Base-by-base conservation (phyloP, 352 stramenopile genomes). In the Phytophthora boehmeriae region DNA sequence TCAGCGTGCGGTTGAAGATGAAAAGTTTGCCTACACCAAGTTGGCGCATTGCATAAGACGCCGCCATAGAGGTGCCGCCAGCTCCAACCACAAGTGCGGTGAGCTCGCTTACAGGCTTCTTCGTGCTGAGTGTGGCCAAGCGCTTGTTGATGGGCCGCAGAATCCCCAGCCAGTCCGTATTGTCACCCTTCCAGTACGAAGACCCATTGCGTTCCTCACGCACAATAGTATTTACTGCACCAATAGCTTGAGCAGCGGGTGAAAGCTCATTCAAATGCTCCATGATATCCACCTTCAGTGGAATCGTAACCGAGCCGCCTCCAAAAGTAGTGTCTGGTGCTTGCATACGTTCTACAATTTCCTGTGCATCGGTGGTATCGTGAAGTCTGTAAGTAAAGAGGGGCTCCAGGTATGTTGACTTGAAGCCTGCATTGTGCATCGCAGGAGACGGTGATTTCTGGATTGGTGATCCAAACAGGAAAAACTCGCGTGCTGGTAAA, bases 131-230 rank as follows among this genome's bases (percentile, higher is more conserved):
- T 0, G 17, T 45, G 19, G 42, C 54, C 20, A 93, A 61, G 3
- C 83, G 86, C 63, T 79, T 78, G 60, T 83, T 73, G 51, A 99
- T 86, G 20, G 97, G 95, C 43, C 96, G 93, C 55, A 92, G 84
- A 53, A 99, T 99, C 41, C 97, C 97, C 35, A 97, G 83, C 97
- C 97, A 99, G 81, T 99, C 97, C 9, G 97, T 99, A 80, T 99
- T 99, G 71, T 99, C 95, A 1, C 97, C 97, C 60, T 74, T 81
- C 82, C 76, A 87, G 59, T 75, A 72, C 50, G 75, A 45, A 20
- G 54, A 48, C 16, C 68, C 76, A 11, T 68, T 67, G n/a, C 68
- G 64, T 66, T 88, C 80, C 39, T 79, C 47, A 49, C 87, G 77
- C 16, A 98, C 80, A 23, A 99, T 74, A 10, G 97, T 99, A 81